These are phyloP conservation scores for Trichoderma sp. DNA, from an alignment of 2,329 filamentous ascomycete genomes.

Conservation along the genomic window DNA sequence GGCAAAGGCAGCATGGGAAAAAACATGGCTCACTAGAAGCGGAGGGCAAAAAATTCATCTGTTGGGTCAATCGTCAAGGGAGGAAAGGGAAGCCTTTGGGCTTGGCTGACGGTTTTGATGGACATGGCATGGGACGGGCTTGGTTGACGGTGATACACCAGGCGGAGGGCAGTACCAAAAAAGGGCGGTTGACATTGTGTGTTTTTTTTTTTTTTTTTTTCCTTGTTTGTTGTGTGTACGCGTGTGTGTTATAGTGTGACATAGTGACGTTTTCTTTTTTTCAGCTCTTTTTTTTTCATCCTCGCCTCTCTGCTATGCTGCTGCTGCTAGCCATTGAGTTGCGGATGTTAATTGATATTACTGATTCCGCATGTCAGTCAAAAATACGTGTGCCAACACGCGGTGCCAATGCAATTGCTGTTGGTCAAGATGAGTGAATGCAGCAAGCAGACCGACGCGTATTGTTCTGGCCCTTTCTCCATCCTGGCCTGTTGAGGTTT, in stretches of 20 bases:
- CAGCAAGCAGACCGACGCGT: background rate
- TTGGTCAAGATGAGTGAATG: background rate
- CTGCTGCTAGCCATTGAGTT: background rate
- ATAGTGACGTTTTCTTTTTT: conserved; percentile 12
- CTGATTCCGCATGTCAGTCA: background rate
- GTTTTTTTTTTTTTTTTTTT: background rate
- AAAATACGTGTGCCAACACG: background rate
- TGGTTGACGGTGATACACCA: background rate
- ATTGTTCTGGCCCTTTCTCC: background rate
- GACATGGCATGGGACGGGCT: conserved; percentile 21
- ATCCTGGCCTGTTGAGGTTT: background rate
- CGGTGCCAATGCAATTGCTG: background rate
- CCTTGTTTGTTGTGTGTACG: background rate
- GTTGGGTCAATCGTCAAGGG: conserved; percentile 8
- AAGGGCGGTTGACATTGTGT: background rate
- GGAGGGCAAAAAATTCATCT: conserved; percentile 16
- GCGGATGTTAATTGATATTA: conserved; percentile 2
- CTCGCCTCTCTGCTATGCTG: background rate
- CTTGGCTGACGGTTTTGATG: conserved; percentile 13
- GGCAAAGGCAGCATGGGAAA: background rate
- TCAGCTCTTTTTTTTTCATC: background rate
- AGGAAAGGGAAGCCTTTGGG: background rate
- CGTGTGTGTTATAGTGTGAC: conserved; percentile 12
- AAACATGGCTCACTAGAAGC: conserved; percentile 7
- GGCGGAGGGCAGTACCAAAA: background rate